Evolutionary conservation across 2,329 filamentous ascomycete genomes (phyloP).

Genomic region (Alternaria arbusti): DNA sequence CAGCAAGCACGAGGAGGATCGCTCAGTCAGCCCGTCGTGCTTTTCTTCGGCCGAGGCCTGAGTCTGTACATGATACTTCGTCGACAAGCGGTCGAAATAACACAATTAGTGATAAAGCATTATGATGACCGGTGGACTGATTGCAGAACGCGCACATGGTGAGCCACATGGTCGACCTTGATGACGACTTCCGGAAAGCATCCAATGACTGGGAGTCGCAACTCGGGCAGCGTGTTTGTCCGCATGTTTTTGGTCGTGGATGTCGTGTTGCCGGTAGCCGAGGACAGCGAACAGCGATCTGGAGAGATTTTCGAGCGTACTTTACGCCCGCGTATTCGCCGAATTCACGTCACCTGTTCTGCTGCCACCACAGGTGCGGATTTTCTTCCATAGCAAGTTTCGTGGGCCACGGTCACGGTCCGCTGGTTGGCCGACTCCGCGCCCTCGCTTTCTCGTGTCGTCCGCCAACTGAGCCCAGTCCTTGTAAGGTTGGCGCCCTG

Average conservation of each 20-base stretch:
- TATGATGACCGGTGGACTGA: constrained; percentile 1
- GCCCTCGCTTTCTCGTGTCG: constrained; percentile 41
- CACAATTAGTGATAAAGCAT: constrained; percentile 18
- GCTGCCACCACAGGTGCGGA: constrained; percentile 20
- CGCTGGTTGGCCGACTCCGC: constrained; percentile 39
- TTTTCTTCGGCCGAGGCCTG: constrained; percentile 32
- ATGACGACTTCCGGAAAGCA: constrained; percentile 22
- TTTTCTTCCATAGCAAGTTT: constrained; percentile 19
- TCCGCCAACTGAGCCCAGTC: constrained; percentile 36
- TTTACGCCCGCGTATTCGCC: constrained; percentile 17
- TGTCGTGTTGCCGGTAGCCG: constrained; percentile 24
- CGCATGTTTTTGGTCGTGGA: constrained; percentile 31
- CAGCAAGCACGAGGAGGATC: constrained; percentile 10
- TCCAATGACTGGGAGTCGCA: background rate
- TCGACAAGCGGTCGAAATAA: constrained; percentile 15
- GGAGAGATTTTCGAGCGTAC: constrained; percentile 9
- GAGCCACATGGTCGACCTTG: constrained; percentile 17
- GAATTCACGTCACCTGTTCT: constrained; percentile 27
- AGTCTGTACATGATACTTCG: background rate
- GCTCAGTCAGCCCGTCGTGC: constrained; percentile 4
- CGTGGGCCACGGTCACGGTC: constrained; percentile 28
- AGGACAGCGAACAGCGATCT: constrained; percentile 22
- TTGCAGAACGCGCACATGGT: constrained; percentile 7
- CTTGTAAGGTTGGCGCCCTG: constrained; percentile 48
- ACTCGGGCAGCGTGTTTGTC: constrained; percentile 19